Percentiles rank a stretch among this genome's conserved stretches.
Evolutionary conservation across 441 rosid species (phyloP).

Genomic region (Aleurites moluccanus): DNA sequence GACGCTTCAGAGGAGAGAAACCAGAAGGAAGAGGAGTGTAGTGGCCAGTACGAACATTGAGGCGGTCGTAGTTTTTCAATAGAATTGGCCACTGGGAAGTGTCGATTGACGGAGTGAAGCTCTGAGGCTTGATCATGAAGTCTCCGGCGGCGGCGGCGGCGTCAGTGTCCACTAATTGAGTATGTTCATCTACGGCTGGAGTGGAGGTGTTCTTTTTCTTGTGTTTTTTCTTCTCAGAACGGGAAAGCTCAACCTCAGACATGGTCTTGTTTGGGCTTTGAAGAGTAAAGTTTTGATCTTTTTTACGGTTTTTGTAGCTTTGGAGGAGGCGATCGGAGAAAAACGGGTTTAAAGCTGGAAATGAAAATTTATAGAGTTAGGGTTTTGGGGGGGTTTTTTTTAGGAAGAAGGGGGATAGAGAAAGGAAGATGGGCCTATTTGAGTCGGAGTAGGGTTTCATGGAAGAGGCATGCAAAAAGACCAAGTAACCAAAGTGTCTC

Average conservation of each 20-base stretch:
- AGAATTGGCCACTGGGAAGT: constrained; percentile 93
- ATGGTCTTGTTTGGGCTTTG: constrained; percentile 22
- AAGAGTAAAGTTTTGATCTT: neutral
- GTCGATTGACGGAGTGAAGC: constrained; percentile 69
- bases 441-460: neutral
- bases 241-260: constrained; percentile 61
- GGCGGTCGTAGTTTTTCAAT: constrained; percentile 82
- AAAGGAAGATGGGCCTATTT: neutral
- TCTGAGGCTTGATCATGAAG: constrained; percentile 65
- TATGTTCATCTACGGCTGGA: constrained; percentile 13
- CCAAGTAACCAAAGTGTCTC: neutral
- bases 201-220: constrained; percentile 42
- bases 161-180: neutral
- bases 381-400: constrained; percentile 2
- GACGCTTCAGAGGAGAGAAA: constrained; percentile 83
- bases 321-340: constrained; percentile 11
- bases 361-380: constrained; percentile 4
- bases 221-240: constrained; percentile 66
- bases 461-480: neutral
- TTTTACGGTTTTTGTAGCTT: constrained; percentile 22
- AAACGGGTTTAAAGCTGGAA: neutral
- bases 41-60: constrained; percentile 94
- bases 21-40: constrained; percentile 84
- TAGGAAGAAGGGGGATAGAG: neutral
- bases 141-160: constrained; percentile 17